Conservation (phyloP, 2,329 filamentous ascomycete genomes). For the Alternaria sp. region DNA sequence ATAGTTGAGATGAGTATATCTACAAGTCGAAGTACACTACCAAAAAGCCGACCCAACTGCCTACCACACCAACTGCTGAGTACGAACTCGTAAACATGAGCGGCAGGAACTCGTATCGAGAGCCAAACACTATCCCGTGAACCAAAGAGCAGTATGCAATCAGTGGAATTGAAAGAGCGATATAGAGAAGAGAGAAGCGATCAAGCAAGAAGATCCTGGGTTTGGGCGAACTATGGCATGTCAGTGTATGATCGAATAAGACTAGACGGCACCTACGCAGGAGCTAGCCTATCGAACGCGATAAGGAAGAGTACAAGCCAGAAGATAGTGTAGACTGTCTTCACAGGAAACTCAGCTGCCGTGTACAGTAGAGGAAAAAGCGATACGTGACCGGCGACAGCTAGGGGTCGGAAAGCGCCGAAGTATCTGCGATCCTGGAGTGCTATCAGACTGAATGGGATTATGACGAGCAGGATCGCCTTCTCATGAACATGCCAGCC, state of each 20-base stretch:
- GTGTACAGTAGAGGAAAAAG: constrained; percentile 95
- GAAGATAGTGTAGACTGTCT: constrained; percentile 89
- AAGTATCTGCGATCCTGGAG: constrained; percentile 90
- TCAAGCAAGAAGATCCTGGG: constrained; percentile 90
- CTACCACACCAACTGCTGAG: constrained; percentile 90
- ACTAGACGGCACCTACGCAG: constrained; percentile 64
- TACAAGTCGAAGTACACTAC: constrained; percentile 79
- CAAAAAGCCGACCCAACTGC: constrained; percentile 94
- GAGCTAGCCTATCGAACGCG: constrained; percentile 86
- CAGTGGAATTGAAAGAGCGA: constrained; percentile 86
- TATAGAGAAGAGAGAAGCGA: constrained; percentile 88
- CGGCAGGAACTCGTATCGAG: constrained; percentile 86
- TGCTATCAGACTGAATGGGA: constrained; percentile 93
- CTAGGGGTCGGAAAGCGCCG: constrained; percentile 88
- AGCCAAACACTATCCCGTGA: constrained; percentile 84
- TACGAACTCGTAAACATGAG: constrained; percentile 98
- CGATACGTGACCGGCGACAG: constrained; percentile 93
- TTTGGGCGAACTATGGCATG: constrained; percentile 66
- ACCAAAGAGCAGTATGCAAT: constrained; percentile 88
- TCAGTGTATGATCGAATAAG: constrained; percentile 22
- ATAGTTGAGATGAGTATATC: not conserved
- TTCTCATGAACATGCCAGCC: constrained; percentile 99
- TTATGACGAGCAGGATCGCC: constrained; percentile 90
- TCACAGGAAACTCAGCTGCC: constrained; percentile 89
- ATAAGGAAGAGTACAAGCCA: constrained; percentile 90